A percentile compares a stretch with the other conserved stretches of the same genome.
Conservation (phyloP, 2,329 filamentous ascomycete species). For the Rhinocladiella mackenziei region DNA sequence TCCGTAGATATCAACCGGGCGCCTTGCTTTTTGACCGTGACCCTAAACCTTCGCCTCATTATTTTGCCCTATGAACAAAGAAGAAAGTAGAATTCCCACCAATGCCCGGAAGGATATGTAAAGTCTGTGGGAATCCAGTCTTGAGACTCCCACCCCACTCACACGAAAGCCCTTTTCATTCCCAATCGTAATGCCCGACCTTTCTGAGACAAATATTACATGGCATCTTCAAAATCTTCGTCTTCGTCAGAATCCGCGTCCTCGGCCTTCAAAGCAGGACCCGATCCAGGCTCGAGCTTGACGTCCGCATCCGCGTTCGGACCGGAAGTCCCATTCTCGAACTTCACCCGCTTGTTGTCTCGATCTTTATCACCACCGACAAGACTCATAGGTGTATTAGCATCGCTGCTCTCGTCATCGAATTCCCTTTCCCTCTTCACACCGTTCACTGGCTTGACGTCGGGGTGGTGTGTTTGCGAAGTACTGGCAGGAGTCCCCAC, state of each 20-base stretch:
- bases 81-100: too few species aligned
- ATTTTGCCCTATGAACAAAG: too few species aligned
- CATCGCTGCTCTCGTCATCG: conserved; percentile 19
- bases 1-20: too few species aligned
- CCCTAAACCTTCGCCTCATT: too few species aligned
- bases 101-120: too few species aligned
- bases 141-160: too few species aligned
- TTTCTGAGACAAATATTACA: too few species aligned
- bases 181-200: too few species aligned
- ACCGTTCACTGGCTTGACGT: conserved; percentile 16
- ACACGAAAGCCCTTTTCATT: too few species aligned
- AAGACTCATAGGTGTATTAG: conserved; percentile 21
- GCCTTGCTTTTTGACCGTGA: too few species aligned
- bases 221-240: conserved; percentile 30
- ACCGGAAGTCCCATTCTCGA: conserved; percentile 17
- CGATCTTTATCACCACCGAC: not conserved
- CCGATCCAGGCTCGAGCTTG: not conserved
- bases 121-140: too few species aligned
- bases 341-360: conserved; percentile 24
- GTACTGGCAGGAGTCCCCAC: conserved; percentile 23
- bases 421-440: conserved; percentile 26
- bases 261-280: not conserved
- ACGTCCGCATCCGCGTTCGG: conserved; percentile 7
- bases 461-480: not conserved
- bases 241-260: conserved; percentile 29